phyloP scores from a whole-genome alignment of 2,329 filamentous ascomycete genomes.

The Cercospora sojina region DNA sequence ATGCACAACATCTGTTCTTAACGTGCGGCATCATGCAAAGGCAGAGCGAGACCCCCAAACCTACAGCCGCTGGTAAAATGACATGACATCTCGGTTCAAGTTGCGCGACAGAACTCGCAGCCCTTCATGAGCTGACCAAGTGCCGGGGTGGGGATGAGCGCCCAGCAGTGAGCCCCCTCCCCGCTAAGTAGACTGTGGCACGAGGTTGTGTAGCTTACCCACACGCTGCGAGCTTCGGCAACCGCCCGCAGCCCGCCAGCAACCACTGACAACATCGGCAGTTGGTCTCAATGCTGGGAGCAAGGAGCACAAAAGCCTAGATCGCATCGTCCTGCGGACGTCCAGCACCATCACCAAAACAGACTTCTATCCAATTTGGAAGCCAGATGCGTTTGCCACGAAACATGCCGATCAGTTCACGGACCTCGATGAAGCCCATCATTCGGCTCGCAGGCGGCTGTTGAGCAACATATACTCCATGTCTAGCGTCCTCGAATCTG shows the following conservation, averaged over 20 bases:
- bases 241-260: not conserved
- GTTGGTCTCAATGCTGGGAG: not conserved
- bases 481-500: not conserved
- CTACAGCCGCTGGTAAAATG: not conserved
- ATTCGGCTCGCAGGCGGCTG: not conserved
- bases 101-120: not conserved
- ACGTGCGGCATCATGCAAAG: no score
- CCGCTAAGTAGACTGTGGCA: not conserved
- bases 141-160: not conserved
- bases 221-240: not conserved
- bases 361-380: not conserved
- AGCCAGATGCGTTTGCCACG: not conserved
- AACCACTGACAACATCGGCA: not conserved
- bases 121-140: not conserved
- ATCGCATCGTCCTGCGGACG: not conserved
- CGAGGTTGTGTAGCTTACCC: not conserved
- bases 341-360: not conserved
- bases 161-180: not conserved
- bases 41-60: not conserved
- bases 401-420: slow-evolving; percentile 6
- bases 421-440: not conserved
- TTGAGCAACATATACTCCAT: slow-evolving; percentile 4
- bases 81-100: not conserved
- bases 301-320: not conserved
- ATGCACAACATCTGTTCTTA: no score